These are phyloP conservation scores for Tylopilus sp. DNA, from an alignment of 768 basidiomycete species.

Conservation along the genomic window DNA sequence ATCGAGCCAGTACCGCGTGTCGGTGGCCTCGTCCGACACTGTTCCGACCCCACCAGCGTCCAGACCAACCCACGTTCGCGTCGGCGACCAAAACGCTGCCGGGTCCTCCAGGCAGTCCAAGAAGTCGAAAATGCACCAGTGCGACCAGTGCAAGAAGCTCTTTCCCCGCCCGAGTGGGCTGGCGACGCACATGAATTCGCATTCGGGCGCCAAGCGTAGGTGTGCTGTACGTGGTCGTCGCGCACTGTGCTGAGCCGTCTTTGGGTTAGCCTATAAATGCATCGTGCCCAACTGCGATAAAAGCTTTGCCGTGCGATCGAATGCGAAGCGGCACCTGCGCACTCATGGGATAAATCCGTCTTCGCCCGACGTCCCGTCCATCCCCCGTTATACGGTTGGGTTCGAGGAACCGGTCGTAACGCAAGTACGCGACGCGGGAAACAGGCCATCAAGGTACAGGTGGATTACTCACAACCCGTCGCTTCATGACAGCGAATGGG, in stretches of 20 bases:
- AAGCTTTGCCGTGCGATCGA: constrained; percentile 74
- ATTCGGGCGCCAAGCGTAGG: constrained; percentile 48
- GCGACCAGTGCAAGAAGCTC: constrained; percentile 40
- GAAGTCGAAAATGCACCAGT: constrained; percentile 50
- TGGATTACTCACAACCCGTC: constrained; percentile 42
- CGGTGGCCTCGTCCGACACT: constrained; percentile 1
- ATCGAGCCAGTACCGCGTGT: constrained; percentile 14
- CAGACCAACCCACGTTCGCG: constrained; percentile 1
- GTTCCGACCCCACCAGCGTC: constrained; percentile 9
- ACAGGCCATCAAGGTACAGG: constrained; percentile 33
- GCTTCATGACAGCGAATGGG: constrained; percentile 28
- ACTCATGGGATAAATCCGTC: constrained; percentile 57
- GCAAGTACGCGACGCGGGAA: constrained; percentile 39
- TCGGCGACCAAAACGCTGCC: constrained; percentile 10
- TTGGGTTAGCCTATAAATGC: constrained; percentile 38
- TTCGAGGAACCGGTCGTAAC: constrained; percentile 46
- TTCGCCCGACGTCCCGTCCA: constrained; percentile 15
- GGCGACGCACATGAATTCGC: constrained; percentile 52
- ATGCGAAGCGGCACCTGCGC: constrained; percentile 75
- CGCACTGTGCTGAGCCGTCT: constrained; percentile 4
- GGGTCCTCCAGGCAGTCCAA: constrained; percentile 20
- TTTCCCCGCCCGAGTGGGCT: constrained; percentile 52
- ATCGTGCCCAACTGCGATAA: constrained; percentile 58
- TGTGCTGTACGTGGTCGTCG: not conserved
- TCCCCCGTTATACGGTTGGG: constrained; percentile 35